A percentile compares a stretch with the other conserved stretches of the same genome.
These are phyloP conservation scores for Lolium perenne DNA, from an alignment of 176 grass and related monocot genomes.

Conservation along the genomic window DNA sequence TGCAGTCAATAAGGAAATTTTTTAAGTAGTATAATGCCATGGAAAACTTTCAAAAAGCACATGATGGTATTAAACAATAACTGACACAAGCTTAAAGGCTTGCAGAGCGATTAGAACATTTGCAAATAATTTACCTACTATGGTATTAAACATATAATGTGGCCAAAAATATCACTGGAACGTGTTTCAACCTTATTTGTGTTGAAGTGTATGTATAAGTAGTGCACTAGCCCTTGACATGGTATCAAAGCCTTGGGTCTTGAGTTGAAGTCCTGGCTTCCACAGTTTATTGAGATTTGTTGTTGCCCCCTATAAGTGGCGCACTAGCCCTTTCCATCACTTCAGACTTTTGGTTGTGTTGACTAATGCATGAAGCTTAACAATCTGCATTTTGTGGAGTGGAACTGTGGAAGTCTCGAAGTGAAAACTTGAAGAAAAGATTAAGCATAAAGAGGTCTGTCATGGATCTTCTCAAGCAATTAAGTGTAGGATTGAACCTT, in stretches of 20 bases:
- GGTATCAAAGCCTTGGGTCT: too few species aligned
- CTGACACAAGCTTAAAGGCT: not conserved
- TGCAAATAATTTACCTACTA: not conserved
- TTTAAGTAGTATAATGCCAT: not conserved
- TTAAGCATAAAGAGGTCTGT: not conserved
- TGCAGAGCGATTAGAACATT: slow-evolving; percentile 9
- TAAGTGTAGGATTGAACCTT: too few species aligned
- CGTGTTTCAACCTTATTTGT: not conserved
- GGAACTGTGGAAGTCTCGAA: not conserved
- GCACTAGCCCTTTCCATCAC: too few species aligned
- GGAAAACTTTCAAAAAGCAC: not conserved
- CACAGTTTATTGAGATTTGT: too few species aligned
- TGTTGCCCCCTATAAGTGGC: too few species aligned
- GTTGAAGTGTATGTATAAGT: too few species aligned
- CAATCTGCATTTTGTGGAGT: too few species aligned
- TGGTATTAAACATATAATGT: not conserved
- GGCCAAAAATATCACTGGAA: not conserved
- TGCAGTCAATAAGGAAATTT: slow-evolving; percentile 49
- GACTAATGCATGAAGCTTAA: too few species aligned
- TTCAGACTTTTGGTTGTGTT: too few species aligned
- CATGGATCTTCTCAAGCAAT: not conserved
- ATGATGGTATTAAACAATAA: slow-evolving; percentile 18
- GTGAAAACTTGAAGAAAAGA: slow-evolving; percentile 13
- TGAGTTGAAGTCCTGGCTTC: too few species aligned
- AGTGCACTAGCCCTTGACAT: too few species aligned